These are phyloP conservation scores for Solanum phureja DNA, from an alignment of 257 asterid species.

Conservation along the genomic window DNA sequence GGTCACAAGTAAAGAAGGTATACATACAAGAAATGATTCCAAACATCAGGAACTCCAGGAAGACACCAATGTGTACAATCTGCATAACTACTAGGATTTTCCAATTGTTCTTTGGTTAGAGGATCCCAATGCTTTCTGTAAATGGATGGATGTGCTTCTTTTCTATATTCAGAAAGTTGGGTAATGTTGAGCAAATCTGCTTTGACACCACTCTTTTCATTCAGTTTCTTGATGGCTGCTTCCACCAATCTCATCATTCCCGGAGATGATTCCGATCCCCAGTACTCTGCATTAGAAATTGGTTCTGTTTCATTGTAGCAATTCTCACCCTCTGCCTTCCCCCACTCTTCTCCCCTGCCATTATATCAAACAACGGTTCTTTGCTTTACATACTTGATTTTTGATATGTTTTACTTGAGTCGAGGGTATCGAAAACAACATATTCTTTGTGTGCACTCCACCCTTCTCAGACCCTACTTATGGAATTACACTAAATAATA, in stretches of 20 bases:
- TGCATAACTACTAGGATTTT: slow-evolving; percentile 22
- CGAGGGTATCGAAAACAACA: not conserved
- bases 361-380: not conserved
- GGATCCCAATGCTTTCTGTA: slow-evolving; percentile 19
- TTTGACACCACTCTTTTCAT: slow-evolving; percentile 19
- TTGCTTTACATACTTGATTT: not conserved
- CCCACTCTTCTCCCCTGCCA: slow-evolving; percentile 34
- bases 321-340: slow-evolving; percentile 11
- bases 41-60: slow-evolving; percentile 77
- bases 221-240: slow-evolving; percentile 20
- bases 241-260: slow-evolving; percentile 36
- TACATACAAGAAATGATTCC: slow-evolving; percentile 53
- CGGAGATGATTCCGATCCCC: slow-evolving; percentile 25
- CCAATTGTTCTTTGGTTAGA: slow-evolving; percentile 20
- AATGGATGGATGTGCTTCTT: slow-evolving; percentile 53
- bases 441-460: not conserved
- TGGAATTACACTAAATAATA: no score
- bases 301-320: slow-evolving; percentile 47
- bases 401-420: not conserved
- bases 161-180: slow-evolving; percentile 48
- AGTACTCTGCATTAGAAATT: slow-evolving; percentile 9
- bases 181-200: slow-evolving; percentile 52
- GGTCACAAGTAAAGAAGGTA: slow-evolving; percentile 24
- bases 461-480: not conserved
- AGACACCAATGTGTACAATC: slow-evolving; percentile 83